Base-by-base conservation (phyloP, 2,329 filamentous ascomycete species). In the Cadophora gregata region DNA sequence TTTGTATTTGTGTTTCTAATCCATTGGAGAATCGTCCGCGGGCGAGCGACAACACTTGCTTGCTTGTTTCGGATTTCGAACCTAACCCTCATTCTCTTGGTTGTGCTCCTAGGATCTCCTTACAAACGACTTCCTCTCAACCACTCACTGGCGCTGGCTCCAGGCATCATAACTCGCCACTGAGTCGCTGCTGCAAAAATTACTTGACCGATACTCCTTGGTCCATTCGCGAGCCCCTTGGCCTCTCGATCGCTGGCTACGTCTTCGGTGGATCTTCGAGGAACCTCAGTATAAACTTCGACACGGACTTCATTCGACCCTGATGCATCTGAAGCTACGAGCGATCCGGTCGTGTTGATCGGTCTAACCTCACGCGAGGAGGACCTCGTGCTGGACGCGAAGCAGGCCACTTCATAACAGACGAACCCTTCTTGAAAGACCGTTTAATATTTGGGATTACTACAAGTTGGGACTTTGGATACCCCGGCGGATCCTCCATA, bases 271-370 rank as follows among this genome's bases (percentile, higher is more conserved):
- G 48, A 65, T 27, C 58, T 47, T 61, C 48, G 5, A 31, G 31
- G 60, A 42, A 48, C 53, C 27, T 10, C 16, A n/a, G 55, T 56
- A 58, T 21, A 25, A 50, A 65, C 51, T 53, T 64, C 36, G 67
- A 59, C 58, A 65, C 19, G 56, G 60, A 62, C 60, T 61, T 63
- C 58, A 63, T 71, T 72, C 69, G 67, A 69, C 63, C 67, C 70
- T 65, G 65, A 75, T 76, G 74, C 72, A 69, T 68, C 64, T 55
- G 51, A 64, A 68, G 60, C 58, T 56, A 69, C 62, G 65, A 50
- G 58, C 51, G 29, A 56, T 36, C 59, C 63, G 71, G 71, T 75
- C 71, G 67, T 74, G 72, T 73, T 75, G 71, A 75, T 66, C 61
- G 63, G 70, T 45, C 71, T 55, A 48, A 47, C 59, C 50, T 62